Conservation (phyloP, 148 eudicot species). For the Silene uniflora region DNA sequence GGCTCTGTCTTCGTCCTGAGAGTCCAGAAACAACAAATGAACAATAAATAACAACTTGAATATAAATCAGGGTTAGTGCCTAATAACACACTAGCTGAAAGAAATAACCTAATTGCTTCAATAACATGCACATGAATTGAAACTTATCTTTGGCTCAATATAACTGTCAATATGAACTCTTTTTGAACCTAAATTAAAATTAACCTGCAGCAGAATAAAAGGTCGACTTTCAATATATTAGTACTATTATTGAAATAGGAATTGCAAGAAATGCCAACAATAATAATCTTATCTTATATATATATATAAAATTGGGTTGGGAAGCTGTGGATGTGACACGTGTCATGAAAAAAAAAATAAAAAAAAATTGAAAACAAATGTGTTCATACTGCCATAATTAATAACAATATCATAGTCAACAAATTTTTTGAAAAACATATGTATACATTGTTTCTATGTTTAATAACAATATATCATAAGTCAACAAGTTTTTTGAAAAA, state of each 20-base stretch:
- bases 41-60: constrained; percentile 6
- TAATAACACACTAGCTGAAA: constrained; percentile 28
- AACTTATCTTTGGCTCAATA: constrained; percentile 99
- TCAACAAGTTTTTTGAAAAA: too few species aligned
- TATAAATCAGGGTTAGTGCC: constrained; percentile 14
- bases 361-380: too few species aligned
- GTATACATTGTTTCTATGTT: too few species aligned
- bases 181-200: constrained; percentile 89
- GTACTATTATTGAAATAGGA: not conserved
- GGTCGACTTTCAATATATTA: not conserved
- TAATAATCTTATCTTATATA: too few species aligned
- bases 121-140: constrained; percentile 68
- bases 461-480: too few species aligned
- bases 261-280: not conserved
- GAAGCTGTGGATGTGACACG: too few species aligned
- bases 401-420: too few species aligned
- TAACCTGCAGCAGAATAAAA: constrained; percentile 60
- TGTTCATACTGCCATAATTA: too few species aligned
- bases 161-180: constrained; percentile 98
- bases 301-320: too few species aligned
- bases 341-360: too few species aligned
- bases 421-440: too few species aligned
- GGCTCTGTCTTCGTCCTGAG: constrained; percentile 95
- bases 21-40: constrained; percentile 28
- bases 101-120: constrained; percentile 48